Conservation (phyloP, 305 asterid genomes). For the Rubia peregrina region DNA sequence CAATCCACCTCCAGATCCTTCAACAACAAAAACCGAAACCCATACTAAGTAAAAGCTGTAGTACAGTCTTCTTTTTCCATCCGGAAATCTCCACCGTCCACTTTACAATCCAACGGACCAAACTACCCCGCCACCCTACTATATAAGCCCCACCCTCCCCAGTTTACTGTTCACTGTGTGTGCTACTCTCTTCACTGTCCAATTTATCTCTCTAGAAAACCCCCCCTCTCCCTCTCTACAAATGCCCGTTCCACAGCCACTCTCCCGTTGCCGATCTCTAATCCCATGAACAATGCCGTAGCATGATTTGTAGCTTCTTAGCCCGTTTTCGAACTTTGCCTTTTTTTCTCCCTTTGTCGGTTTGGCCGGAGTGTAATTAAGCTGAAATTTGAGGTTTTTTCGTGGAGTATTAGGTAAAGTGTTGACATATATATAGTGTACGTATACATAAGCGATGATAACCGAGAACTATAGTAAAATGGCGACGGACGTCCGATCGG, state of each 20-base stretch:
- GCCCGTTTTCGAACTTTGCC: background rate
- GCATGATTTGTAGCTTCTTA: background rate
- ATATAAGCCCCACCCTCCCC: conserved; percentile 16
- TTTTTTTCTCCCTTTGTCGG: background rate
- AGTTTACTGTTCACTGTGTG: conserved; percentile 20
- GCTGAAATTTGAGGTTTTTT: conserved; percentile 10
- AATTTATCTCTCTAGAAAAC: conserved; percentile 15
- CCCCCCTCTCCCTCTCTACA: conserved; percentile 23
- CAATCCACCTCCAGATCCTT: conserved; percentile 6
- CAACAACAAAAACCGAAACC: conserved; percentile 19
- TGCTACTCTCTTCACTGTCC: background rate
- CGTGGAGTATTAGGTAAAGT: background rate
- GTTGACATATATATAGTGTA: background rate
- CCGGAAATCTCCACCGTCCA: conserved; percentile 34
- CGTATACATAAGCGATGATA: conserved; percentile 31
- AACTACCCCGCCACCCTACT: conserved; percentile 17
- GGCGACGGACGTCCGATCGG: conserved; percentile 48
- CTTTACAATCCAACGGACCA: conserved; percentile 34
- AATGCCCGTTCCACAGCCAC: conserved; percentile 14
- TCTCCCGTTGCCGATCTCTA: conserved; percentile 17
- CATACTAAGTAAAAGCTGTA: background rate
- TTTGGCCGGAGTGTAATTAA: conserved; percentile 15
- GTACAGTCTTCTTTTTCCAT: conserved; percentile 3
- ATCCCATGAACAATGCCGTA: conserved; percentile 8
- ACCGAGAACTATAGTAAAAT: conserved; percentile 40